A percentile compares a stretch with the other conserved stretches of the same genome.
Evolutionary conservation across 345 rosid species (phyloP).

Genomic region (Luvunga scandens): DNA sequence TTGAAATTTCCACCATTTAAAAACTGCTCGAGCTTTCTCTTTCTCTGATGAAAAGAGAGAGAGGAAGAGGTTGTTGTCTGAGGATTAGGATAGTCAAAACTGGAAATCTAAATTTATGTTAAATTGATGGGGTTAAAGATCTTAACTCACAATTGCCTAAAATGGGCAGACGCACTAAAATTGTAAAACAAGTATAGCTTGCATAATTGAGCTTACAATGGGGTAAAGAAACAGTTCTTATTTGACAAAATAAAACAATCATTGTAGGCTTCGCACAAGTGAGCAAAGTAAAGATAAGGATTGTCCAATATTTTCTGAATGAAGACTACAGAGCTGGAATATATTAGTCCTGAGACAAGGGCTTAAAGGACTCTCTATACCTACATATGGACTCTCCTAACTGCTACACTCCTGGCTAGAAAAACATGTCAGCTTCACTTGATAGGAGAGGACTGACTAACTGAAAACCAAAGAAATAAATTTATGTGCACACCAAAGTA

Average conservation of each 20-base stretch:
- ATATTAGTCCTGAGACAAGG: no score
- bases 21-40: constrained; percentile 29
- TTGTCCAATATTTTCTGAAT: background rate
- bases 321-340: background rate
- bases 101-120: background rate
- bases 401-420: no score
- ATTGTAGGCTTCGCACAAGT: background rate
- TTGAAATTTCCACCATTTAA: constrained; percentile 11
- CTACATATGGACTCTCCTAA: no score
- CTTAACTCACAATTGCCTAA: background rate
- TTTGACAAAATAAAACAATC: background rate
- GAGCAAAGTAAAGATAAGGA: background rate
- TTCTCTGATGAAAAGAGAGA: constrained; percentile 40
- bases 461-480: no score
- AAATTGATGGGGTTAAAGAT: background rate
- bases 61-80: constrained; percentile 4
- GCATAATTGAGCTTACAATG: no score
- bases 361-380: no score
- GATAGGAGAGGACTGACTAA: no score
- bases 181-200: background rate
- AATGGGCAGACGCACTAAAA: background rate
- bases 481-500: no score
- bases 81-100: background rate
- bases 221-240: background rate
- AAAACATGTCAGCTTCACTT: no score